Evolutionary conservation across 495 filamentous ascomycete genomes (phyloP).

Genomic region (Filosporella fistucella): DNA sequence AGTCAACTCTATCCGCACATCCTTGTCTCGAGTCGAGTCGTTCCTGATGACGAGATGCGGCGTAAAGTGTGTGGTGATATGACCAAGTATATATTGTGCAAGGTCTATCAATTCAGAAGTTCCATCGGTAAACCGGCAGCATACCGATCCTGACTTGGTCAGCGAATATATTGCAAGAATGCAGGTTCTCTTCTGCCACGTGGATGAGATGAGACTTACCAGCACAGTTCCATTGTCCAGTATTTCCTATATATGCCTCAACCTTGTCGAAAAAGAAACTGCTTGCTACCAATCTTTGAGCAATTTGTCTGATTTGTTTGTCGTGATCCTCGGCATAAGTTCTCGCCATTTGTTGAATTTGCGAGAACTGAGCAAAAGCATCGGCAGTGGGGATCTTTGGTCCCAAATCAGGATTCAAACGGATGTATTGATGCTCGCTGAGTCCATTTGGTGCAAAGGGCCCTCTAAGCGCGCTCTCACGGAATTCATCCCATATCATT

Average conservation of each 20-base stretch:
- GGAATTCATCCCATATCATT: conserved; percentile 28
- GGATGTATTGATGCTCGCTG: conserved; percentile 23
- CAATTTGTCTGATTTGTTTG: conserved; percentile 23
- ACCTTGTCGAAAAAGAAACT: conserved; percentile 35
- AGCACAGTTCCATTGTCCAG: conserved; percentile 23
- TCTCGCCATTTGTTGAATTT: conserved; percentile 21
- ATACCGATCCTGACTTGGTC: conserved; percentile 25
- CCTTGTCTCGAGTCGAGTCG: conserved; percentile 4
- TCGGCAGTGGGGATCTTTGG: conserved; percentile 24
- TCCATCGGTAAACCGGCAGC: conserved; percentile 28
- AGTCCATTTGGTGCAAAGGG: conserved; percentile 8
- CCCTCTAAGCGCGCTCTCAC: conserved; percentile 14
- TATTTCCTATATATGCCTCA: conserved; percentile 19
- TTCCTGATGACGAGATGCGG: conserved; percentile 31
- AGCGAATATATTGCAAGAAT: too few species aligned
- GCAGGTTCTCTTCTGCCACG: neutral
- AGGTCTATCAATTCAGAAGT: conserved; percentile 26
- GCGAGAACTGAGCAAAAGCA: conserved; percentile 8
- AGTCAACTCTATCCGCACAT: conserved; percentile 6
- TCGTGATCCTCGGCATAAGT: conserved; percentile 18
- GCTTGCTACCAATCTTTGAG: conserved; percentile 33
- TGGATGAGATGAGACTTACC: conserved; percentile 18
- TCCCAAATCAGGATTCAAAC: conserved; percentile 28
- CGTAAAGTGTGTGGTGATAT: conserved; percentile 28
- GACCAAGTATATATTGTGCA: conserved; percentile 25